These are phyloP conservation scores for Yarrowia divulgata DNA, from an alignment of 805 yeast genomes.

Conservation along the genomic window DNA sequence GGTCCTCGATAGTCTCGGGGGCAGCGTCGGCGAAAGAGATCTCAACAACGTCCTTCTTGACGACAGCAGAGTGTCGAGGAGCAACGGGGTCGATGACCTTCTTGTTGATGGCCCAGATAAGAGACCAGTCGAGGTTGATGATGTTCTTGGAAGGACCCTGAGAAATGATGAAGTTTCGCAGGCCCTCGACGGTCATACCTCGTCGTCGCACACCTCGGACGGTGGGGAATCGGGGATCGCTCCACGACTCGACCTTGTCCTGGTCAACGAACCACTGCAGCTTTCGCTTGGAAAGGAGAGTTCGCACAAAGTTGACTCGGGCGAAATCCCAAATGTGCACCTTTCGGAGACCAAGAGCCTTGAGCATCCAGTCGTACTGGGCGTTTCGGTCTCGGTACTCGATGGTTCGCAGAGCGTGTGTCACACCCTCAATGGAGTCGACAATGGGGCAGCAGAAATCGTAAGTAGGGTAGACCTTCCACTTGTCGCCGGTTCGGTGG, in stretches of 20 bases:
- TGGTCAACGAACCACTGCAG: conserved; percentile 99
- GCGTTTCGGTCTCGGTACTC: conserved; percentile 99
- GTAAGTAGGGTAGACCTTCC: conserved; percentile 98
- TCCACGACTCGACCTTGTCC: conserved; percentile 89
- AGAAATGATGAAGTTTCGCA: conserved; percentile 87
- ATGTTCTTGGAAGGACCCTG: conserved; percentile 99
- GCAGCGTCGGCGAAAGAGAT: conserved; percentile 66
- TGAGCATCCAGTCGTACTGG: conserved; percentile 95
- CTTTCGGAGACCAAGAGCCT: conserved; percentile 80
- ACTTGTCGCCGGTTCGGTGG: conserved; percentile 88
- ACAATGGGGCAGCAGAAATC: conserved; percentile 99
- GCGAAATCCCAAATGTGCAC: conserved; percentile 99
- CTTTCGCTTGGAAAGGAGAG: conserved; percentile 94
- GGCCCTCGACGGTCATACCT: conserved; percentile 99
- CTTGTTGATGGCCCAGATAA: conserved; percentile 97
- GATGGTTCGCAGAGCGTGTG: conserved; percentile 96
- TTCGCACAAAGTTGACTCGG: conserved; percentile 95
- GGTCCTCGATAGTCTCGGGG: conserved; percentile 72
- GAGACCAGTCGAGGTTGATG: conserved; percentile 95
- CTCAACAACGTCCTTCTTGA: conserved; percentile 67
- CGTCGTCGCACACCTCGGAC: conserved; percentile 99
- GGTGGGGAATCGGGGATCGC: conserved; percentile 99
- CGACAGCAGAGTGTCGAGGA: conserved; percentile 91
- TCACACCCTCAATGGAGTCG: conserved; percentile 94
- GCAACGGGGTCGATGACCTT: conserved; percentile 96